Evolutionary conservation across 139 green algal species (phyloP).

Genomic region (Coccomyxa sp.): DNA sequence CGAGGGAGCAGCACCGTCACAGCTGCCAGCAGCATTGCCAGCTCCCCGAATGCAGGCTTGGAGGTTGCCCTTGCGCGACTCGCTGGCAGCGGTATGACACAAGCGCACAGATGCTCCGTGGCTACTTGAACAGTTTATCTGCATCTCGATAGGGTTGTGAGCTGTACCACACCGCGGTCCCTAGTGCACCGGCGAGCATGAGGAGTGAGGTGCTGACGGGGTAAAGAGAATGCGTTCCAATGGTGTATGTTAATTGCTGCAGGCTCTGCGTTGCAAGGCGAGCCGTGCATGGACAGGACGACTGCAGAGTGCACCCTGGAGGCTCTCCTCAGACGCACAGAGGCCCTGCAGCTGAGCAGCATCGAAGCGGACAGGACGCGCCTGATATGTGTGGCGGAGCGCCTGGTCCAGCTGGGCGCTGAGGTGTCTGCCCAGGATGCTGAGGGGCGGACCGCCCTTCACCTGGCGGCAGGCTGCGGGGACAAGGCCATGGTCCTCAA

Average conservation of each 20-base stretch:
- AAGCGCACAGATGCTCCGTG: neutral
- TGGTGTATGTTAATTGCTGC: neutral
- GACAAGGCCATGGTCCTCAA: conserved; percentile 50
- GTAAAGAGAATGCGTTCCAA: neutral
- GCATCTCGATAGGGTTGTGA: too few relatives aligned
- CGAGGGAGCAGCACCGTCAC: neutral
- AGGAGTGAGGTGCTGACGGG: too few relatives aligned
- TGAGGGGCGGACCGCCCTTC: conserved; percentile 49
- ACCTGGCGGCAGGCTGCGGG: conserved; percentile 50
- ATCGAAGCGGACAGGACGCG: conserved; percentile 46
- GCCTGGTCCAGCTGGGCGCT: conserved; percentile 42
- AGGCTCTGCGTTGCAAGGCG: neutral
- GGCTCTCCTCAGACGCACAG: conserved; percentile 33
- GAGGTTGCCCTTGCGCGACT: neutral
- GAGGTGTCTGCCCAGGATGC: conserved; percentile 41
- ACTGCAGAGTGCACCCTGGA: conserved; percentile 27
- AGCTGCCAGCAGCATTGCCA: neutral
- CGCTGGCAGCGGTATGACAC: neutral
- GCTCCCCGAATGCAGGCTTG: neutral
- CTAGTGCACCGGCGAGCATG: too few relatives aligned
- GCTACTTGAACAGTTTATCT: too few relatives aligned
- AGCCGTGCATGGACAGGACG: neutral
- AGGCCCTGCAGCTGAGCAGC: conserved; percentile 40
- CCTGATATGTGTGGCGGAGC: conserved; percentile 42
- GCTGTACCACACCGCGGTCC: too few relatives aligned